Evolutionary conservation across 768 basidiomycete genomes (phyloP).

Genomic region (Rhodotorula paludigena): DNA sequence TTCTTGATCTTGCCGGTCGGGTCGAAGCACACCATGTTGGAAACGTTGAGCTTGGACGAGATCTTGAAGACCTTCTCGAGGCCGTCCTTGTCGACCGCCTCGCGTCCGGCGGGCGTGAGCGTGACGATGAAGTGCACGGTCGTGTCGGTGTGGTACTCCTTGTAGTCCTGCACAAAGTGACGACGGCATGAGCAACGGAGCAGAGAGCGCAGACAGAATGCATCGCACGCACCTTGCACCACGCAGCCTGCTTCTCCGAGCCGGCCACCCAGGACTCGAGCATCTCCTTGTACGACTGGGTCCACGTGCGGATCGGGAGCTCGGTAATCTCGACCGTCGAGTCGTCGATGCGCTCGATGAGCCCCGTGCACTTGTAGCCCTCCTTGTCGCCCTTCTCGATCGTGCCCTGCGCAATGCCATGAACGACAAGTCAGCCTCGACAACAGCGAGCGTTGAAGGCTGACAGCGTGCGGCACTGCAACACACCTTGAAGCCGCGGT

Average conservation of each 20-base stretch:
- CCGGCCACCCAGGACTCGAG: conserved; percentile 76
- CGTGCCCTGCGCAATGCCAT: conserved; percentile 55
- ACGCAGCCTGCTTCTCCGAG: conserved; percentile 68
- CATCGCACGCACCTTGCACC: conserved; percentile 61
- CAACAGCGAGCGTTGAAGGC: neutral
- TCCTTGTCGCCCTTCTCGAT: conserved; percentile 69
- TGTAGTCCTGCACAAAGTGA: conserved; percentile 69
- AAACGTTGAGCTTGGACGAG: conserved; percentile 72
- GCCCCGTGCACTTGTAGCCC: conserved; percentile 70
- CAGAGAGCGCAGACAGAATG: neutral
- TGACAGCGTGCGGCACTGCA: no score
- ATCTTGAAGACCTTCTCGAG: conserved; percentile 88
- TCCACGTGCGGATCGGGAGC: conserved; percentile 93
- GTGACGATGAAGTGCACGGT: conserved; percentile 82
- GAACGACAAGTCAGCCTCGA: neutral
- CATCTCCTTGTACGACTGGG: conserved; percentile 82
- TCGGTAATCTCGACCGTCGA: conserved; percentile 93
- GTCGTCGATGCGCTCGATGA: conserved; percentile 69
- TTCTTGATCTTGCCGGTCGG: conserved; percentile 91
- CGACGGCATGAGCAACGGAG: neutral
- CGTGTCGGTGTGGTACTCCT: conserved; percentile 89
- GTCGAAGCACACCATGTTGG: conserved; percentile 99
- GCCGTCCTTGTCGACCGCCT: conserved; percentile 84
- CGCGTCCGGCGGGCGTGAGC: conserved; percentile 71
- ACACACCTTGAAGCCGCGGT: conserved; percentile 70